These are phyloP conservation scores for Chimonanthus praecox DNA, from an alignment of 164 flowering plant species.

Conservation along the genomic window DNA sequence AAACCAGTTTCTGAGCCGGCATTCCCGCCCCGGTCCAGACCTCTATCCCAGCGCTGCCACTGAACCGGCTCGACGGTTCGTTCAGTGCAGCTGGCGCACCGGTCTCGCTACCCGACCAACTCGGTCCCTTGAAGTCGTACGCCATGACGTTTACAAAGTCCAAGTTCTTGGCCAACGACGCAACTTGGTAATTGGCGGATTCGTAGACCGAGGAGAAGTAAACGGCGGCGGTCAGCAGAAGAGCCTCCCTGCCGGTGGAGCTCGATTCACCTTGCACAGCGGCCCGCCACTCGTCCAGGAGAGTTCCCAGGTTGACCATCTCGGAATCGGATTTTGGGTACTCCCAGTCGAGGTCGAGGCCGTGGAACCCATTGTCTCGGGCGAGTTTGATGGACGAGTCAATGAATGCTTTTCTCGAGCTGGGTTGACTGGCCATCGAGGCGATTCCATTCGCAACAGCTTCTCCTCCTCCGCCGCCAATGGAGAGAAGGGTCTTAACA, in stretches of 20 bases:
- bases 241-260: background rate
- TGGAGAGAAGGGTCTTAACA: conserved; percentile 25
- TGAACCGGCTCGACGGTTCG: background rate
- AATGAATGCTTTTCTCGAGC: conserved; percentile 30
- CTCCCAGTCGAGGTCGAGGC: conserved; percentile 47
- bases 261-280: conserved; percentile 26
- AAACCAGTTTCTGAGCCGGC: background rate
- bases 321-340: conserved; percentile 15
- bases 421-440: conserved; percentile 25
- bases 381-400: conserved; percentile 37
- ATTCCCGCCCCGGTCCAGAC: background rate
- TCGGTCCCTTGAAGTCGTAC: conserved; percentile 29
- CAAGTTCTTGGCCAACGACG: conserved; percentile 11
- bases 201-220: background rate
- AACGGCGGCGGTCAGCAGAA: conserved; percentile 14
- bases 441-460: background rate
- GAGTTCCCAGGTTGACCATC: conserved; percentile 33
- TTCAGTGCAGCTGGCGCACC: conserved; percentile 7
- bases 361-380: conserved; percentile 25
- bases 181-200: background rate
- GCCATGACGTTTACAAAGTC: conserved; percentile 47
- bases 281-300: conserved; percentile 37
- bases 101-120: background rate
- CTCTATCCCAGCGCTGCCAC: background rate
- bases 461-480: conserved; percentile 28